Evolutionary conservation across 2,329 filamentous ascomycete species (phyloP).

Genomic region (Claviceps pazoutovae): DNA sequence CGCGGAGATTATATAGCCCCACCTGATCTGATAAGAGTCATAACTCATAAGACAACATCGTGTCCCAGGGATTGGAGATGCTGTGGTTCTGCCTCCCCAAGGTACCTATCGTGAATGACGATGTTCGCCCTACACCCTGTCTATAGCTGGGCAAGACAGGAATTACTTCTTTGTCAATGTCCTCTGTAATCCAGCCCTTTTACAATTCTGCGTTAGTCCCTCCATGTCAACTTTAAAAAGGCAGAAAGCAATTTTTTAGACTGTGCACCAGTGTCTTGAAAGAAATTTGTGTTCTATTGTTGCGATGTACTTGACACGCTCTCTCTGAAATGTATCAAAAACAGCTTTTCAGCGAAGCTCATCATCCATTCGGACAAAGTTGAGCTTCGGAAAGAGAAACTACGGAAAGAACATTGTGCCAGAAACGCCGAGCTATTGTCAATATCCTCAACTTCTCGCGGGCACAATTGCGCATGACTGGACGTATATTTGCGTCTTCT

Average conservation of each 20-base stretch:
- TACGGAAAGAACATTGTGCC: not conserved
- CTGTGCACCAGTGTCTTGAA: too few relatives aligned
- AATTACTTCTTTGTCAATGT: too few relatives aligned
- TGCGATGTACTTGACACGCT: not conserved
- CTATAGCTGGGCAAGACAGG: too few relatives aligned
- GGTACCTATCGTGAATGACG: too few relatives aligned
- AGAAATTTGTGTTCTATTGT: too few relatives aligned
- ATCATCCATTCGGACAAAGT: not conserved
- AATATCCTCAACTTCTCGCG: not conserved
- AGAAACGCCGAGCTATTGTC: conserved; percentile 2
- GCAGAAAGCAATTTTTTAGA: too few relatives aligned
- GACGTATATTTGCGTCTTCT: not conserved
- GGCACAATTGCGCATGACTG: not conserved
- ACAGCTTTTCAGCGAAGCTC: not conserved
- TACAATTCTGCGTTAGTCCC: too few relatives aligned
- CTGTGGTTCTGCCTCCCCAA: not conserved
- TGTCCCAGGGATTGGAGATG: not conserved
- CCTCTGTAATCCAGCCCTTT: too few relatives aligned
- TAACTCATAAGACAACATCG: not conserved
- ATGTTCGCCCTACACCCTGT: too few relatives aligned
- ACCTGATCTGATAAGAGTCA: not conserved
- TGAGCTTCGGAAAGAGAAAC: not conserved
- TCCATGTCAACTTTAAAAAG: too few relatives aligned
- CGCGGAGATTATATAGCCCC: not conserved
- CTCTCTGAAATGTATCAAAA: too few relatives aligned